Evolutionary conservation across 2,329 filamentous ascomycete genomes (phyloP).

Genomic region (Aspergillus nomiae): DNA sequence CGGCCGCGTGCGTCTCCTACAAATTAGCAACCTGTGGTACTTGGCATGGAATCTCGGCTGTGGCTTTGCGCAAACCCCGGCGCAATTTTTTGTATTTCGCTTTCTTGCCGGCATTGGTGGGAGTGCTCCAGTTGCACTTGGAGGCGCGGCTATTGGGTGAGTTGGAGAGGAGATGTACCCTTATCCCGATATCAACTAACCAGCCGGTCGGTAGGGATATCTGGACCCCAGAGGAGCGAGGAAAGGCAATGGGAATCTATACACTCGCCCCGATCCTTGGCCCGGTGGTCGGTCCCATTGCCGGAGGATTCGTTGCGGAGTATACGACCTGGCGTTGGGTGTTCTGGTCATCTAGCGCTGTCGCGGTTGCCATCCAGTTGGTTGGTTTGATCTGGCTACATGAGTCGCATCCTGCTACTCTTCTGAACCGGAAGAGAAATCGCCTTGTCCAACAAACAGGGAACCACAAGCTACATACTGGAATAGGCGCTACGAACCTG

Average conservation of each 20-base stretch:
- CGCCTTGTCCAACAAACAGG: conserved; percentile 44
- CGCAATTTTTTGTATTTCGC: conserved; percentile 50
- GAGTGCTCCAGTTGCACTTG: conserved; percentile 37
- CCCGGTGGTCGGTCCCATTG: conserved; percentile 65
- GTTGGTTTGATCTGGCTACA: conserved; percentile 62
- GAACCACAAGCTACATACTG: conserved; percentile 37
- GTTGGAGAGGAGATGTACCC: conserved; percentile 9
- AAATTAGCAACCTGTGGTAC: conserved; percentile 18
- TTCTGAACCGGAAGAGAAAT: conserved; percentile 58
- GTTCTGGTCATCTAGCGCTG: conserved; percentile 67
- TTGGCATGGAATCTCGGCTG: conserved; percentile 19
- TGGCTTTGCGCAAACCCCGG: conserved; percentile 42
- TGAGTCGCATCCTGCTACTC: conserved; percentile 67
- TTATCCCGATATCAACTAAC: not conserved
- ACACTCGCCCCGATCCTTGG: conserved; percentile 65
- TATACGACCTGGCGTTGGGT: conserved; percentile 64
- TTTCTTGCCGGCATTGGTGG: conserved; percentile 63
- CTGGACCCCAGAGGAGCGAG: conserved; percentile 64
- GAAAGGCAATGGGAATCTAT: conserved; percentile 64
- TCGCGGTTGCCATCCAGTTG: conserved; percentile 60
- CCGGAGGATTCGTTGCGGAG: conserved; percentile 65
- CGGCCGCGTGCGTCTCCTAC: conserved; percentile 14
- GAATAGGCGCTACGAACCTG: conserved; percentile 15
- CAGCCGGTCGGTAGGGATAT: conserved; percentile 48
- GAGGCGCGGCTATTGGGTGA: conserved; percentile 48